phyloP scores from a whole-genome alignment of 495 filamentous ascomycete genomes.

The Apodospora peruviana region DNA sequence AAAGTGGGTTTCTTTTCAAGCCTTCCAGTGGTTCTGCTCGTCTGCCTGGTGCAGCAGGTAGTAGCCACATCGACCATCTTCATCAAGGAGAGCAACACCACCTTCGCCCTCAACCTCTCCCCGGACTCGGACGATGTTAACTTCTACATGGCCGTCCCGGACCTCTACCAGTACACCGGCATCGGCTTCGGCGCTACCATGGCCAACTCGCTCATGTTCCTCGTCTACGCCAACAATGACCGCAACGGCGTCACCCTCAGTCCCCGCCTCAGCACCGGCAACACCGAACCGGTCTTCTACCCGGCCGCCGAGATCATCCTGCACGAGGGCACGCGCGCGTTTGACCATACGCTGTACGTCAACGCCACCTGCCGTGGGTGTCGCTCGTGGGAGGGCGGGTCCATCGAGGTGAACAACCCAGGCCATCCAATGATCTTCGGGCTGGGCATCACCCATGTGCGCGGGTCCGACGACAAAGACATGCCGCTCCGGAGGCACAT shows the following conservation, averaged over 20 bases:
- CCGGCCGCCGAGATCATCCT: slow-evolving; percentile 31
- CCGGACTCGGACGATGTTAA: slow-evolving; percentile 22
- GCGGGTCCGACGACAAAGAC: slow-evolving; percentile 31
- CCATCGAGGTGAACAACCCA: slow-evolving; percentile 30
- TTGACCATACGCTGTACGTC: slow-evolving; percentile 26
- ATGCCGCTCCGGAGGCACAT: slow-evolving; percentile 48
- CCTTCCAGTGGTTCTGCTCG: too few species aligned
- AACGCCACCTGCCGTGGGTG: slow-evolving; percentile 47
- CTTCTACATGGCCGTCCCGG: slow-evolving; percentile 19
- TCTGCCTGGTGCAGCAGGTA: too few species aligned
- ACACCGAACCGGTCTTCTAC: slow-evolving; percentile 44
- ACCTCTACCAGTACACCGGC: slow-evolving; percentile 23
- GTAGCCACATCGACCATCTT: slow-evolving; percentile 16
- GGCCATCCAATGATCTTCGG: slow-evolving; percentile 51
- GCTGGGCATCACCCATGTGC: slow-evolving; percentile 32
- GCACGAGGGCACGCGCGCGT: slow-evolving; percentile 23
- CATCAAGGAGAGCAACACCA: slow-evolving; percentile 16
- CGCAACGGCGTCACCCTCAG: slow-evolving; percentile 14
- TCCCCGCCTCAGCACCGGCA: slow-evolving; percentile 18
- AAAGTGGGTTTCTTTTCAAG: too few species aligned
- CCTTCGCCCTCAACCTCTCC: slow-evolving; percentile 19
- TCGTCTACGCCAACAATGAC: slow-evolving; percentile 21
- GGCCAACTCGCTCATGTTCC: slow-evolving; percentile 18
- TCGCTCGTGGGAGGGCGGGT: slow-evolving; percentile 30
- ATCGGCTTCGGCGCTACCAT: slow-evolving; percentile 24